Conservation (phyloP, 495 filamentous ascomycete species). For the Venustampulla echinocandica region DNA sequence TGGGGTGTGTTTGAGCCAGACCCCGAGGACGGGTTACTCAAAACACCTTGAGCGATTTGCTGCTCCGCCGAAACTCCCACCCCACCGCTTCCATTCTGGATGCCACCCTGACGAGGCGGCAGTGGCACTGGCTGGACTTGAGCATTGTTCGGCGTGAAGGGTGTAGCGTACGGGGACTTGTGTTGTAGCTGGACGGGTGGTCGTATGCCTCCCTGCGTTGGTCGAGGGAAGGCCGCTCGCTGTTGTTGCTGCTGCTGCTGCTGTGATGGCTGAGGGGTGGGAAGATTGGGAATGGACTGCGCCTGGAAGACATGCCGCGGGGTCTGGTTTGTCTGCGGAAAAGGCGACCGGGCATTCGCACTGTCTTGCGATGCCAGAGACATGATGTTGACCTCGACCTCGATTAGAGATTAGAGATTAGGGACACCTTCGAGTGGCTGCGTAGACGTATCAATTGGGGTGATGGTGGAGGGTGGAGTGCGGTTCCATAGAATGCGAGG, state of each 20-base stretch:
- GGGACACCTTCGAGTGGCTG: conserved; percentile 4
- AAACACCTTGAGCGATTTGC: conserved; percentile 25
- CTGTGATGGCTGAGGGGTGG: conserved; percentile 10
- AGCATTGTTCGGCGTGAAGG: conserved; percentile 15
- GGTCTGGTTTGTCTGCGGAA: conserved; percentile 10
- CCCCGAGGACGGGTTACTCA: conserved; percentile 17
- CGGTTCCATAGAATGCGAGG: not conserved
- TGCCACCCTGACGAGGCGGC: conserved; percentile 16
- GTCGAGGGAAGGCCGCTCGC: conserved; percentile 7
- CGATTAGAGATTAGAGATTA: not conserved
- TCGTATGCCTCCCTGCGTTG: conserved; percentile 18
- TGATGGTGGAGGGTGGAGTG: no score
- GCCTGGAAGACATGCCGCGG: conserved; percentile 15
- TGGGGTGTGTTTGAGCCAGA: conserved; percentile 18
- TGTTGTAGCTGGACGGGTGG: conserved; percentile 13
- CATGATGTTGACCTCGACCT: conserved; percentile 13
- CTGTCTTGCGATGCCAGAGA: conserved; percentile 22
- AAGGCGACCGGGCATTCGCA: conserved; percentile 14
- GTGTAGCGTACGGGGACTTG: conserved; percentile 21
- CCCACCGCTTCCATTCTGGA: conserved; percentile 4
- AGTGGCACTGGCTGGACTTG: conserved; percentile 5
- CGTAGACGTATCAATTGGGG: conserved; percentile 22
- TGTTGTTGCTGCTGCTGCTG: conserved; percentile 16
- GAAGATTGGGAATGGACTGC: conserved; percentile 2
- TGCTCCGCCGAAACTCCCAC: conserved; percentile 23